A percentile compares a stretch with the other conserved stretches of the same genome.
phyloP scores from a whole-genome alignment of 768 basidiomycete genomes.

The Lentinus brumalis region DNA sequence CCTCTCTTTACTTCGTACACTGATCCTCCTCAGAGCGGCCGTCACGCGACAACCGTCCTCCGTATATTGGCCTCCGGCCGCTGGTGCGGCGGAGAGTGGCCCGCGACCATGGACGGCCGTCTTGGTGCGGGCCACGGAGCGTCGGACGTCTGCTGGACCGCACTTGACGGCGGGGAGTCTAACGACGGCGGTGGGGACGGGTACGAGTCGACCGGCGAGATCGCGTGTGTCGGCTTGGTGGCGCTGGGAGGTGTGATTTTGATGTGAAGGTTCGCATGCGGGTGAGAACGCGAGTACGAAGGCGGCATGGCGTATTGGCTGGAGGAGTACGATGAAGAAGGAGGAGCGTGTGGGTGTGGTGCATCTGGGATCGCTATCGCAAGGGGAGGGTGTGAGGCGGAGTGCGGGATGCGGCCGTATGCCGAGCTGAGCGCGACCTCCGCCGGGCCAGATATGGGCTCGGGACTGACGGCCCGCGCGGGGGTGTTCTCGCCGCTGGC shows the following conservation, averaged over 20 bases:
- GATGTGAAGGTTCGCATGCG: slow-evolving; percentile 33
- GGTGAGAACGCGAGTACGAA: slow-evolving; percentile 29
- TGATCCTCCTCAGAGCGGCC: too few species aligned
- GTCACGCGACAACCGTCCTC: slow-evolving; percentile 13
- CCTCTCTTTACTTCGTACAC: too few species aligned
- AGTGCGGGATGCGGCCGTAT: slow-evolving; percentile 24
- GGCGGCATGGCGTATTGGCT: slow-evolving; percentile 19
- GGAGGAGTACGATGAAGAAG: slow-evolving; percentile 1
- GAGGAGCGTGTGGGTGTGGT: slow-evolving; percentile 6
- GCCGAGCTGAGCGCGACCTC: slow-evolving; percentile 20
- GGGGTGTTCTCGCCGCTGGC: slow-evolving; percentile 43
- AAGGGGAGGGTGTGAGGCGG: background rate
- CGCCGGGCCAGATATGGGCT: slow-evolving; percentile 15
- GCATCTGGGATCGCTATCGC: background rate
- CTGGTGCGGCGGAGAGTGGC: slow-evolving; percentile 19
- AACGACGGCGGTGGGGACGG: slow-evolving; percentile 43
- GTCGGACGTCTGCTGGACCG: background rate
- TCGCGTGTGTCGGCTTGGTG: slow-evolving; percentile 7
- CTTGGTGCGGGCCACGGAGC: slow-evolving; percentile 4
- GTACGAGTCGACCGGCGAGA: slow-evolving; percentile 35
- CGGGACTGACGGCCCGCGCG: slow-evolving; percentile 17
- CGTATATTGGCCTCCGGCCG: slow-evolving; percentile 7
- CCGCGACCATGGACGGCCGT: slow-evolving; percentile 20
- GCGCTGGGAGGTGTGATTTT: slow-evolving; percentile 28
- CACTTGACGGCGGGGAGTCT: slow-evolving; percentile 37